A percentile compares a stretch with the other conserved stretches of the same genome.
These are phyloP conservation scores for Blepharisma japonicum DNA, from an alignment of 73 alveolate genomes.

Conservation along the genomic window DNA sequence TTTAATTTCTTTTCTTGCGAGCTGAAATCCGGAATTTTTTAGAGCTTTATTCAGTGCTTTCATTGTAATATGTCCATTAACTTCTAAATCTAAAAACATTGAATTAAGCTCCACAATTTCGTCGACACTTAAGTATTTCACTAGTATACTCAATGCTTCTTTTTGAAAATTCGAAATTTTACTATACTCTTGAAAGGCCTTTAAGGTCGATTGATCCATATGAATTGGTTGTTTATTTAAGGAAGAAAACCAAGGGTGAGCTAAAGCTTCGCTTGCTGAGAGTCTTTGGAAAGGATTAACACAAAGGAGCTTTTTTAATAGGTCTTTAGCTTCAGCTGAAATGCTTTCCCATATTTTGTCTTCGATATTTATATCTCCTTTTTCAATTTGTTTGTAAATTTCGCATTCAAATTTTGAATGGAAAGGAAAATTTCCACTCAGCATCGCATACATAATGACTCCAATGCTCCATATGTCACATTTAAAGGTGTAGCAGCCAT, in stretches of 20 bases:
- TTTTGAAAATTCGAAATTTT: too few species aligned
- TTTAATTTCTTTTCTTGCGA: too few species aligned
- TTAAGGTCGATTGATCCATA: too few species aligned
- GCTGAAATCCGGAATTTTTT: too few species aligned
- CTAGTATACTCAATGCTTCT: too few species aligned
- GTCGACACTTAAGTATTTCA: too few species aligned
- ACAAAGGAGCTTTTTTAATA: constrained; percentile 30
- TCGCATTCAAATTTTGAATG: constrained; percentile 49
- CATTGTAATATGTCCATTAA: too few species aligned
- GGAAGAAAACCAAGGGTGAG: constrained; percentile 38
- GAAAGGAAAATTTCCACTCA: constrained; percentile 78
- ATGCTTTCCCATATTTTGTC: constrained; percentile 31
- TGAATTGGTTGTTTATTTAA: too few species aligned
- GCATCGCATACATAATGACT: constrained; percentile 63
- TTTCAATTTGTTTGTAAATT: constrained; percentile 32
- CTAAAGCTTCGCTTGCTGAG: constrained; percentile 25
- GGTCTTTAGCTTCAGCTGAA: constrained; percentile 36
- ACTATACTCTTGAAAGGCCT: too few species aligned
- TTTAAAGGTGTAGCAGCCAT: constrained; percentile 58
- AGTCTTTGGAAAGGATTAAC: constrained; percentile 36
- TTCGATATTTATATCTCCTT: constrained; percentile 30
- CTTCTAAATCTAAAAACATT: too few species aligned
- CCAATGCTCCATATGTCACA: constrained; percentile 83
- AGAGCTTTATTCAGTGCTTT: too few species aligned
- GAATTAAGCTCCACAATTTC: too few species aligned